These are phyloP conservation scores for Phytophthora aleatoria DNA, from an alignment of 352 stramenopile species.

Conservation along the genomic window DNA sequence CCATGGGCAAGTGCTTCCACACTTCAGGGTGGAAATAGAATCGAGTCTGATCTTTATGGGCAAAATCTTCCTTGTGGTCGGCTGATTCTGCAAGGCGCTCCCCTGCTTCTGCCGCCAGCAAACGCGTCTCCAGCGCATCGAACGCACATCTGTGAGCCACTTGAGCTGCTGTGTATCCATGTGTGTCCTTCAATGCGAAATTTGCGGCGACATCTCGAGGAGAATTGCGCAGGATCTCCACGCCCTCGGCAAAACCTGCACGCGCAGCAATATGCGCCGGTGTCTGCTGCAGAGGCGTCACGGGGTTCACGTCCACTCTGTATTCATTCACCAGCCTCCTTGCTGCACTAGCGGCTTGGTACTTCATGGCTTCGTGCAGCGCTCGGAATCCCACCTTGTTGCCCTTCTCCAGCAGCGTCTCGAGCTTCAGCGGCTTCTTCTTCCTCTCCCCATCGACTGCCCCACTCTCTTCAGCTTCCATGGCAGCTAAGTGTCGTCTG, in stretches of 20 bases:
- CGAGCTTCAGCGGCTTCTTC: constrained; percentile 34
- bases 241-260: constrained; percentile 45
- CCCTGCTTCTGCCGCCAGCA: constrained; percentile 27
- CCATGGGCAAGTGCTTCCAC: constrained; percentile 77
- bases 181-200: constrained; percentile 44
- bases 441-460: constrained; percentile 19
- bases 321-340: constrained; percentile 42
- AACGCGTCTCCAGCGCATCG: constrained; percentile 28
- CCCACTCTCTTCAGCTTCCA: constrained; percentile 14
- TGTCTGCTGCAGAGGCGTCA: constrained; percentile 62
- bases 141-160: constrained; percentile 54
- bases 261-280: constrained; percentile 71
- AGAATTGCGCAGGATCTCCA: constrained; percentile 51
- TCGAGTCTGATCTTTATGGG: constrained; percentile 35
- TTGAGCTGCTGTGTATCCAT: constrained; percentile 56
- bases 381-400: constrained; percentile 70
- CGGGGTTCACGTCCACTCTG: constrained; percentile 50
- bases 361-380: constrained; percentile 79
- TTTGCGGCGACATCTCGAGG: constrained; percentile 26
- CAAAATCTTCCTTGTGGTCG: constrained; percentile 1
- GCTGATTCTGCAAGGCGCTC: neutral
- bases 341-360: constrained; percentile 36
- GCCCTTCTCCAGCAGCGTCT: constrained; percentile 51
- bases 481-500: constrained; percentile 27
- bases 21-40: constrained; percentile 85